Conservation (phyloP, 495 filamentous ascomycete species). For the Penicillium roqueforti region DNA sequence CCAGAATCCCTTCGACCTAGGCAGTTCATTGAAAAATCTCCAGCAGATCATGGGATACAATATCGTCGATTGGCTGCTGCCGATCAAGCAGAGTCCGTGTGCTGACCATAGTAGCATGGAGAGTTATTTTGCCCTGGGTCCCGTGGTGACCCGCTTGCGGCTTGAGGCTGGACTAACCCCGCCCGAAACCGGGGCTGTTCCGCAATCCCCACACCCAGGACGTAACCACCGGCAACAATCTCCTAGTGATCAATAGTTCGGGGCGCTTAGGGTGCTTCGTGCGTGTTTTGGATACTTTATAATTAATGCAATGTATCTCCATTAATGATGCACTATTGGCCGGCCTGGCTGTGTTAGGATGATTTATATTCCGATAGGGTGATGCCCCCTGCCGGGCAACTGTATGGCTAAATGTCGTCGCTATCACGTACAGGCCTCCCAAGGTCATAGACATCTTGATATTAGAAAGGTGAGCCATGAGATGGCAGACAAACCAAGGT, state of each 20-base stretch:
- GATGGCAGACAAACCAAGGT: no score
- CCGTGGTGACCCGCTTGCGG: constrained; percentile 48
- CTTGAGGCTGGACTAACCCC: constrained; percentile 42
- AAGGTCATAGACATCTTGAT: background rate
- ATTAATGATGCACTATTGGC: background rate
- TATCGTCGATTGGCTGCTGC: constrained; percentile 70
- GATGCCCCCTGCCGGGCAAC: background rate
- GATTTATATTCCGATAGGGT: background rate
- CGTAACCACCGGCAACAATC: background rate
- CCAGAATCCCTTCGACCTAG: constrained; percentile 77
- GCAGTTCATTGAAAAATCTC: constrained; percentile 58
- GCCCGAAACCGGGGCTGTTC: constrained; percentile 4
- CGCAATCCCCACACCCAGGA: constrained; percentile 2
- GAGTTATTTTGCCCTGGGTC: constrained; percentile 47
- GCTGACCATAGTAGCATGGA: constrained; percentile 43
- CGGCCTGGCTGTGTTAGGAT: background rate
- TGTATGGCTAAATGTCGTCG: constrained; percentile 10
- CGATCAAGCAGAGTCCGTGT: constrained; percentile 63
- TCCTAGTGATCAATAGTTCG: background rate
- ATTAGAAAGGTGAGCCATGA: background rate
- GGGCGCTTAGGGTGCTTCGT: background rate
- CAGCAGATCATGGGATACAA: constrained; percentile 68
- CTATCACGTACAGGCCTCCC: background rate
- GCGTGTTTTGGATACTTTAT: background rate
- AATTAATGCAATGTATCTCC: background rate